These are phyloP conservation scores for Wickerhamomyces queroliae DNA, from an alignment of 805 yeast species.

Conservation along the genomic window DNA sequence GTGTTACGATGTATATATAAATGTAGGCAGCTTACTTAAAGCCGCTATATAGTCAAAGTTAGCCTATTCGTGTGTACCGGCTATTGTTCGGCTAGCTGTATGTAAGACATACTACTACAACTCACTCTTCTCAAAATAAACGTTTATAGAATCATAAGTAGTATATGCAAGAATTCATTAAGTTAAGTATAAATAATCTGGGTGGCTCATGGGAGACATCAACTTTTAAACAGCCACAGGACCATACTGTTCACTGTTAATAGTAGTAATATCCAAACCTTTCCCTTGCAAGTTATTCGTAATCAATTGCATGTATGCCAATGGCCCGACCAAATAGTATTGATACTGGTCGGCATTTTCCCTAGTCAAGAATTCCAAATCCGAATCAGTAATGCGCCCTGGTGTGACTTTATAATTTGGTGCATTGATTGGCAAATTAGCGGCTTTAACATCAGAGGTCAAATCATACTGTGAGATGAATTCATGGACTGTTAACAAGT, in stretches of 20 bases:
- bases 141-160: no score
- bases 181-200: no score
- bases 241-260: slow-evolving; percentile 21
- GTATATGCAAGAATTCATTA: no score
- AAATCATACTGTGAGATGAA: slow-evolving; percentile 8
- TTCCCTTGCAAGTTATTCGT: slow-evolving; percentile 1
- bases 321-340: slow-evolving; percentile 21
- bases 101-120: no score
- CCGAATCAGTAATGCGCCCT: slow-evolving; percentile 5
- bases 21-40: no score
- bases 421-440: neutral
- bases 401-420: slow-evolving; percentile 3
- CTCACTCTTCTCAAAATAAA: no score
- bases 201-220: no score
- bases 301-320: slow-evolving; percentile 11
- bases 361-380: slow-evolving; percentile 5
- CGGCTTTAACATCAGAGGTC: neutral
- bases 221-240: slow-evolving; percentile 8
- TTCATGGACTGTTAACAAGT: slow-evolving; percentile 7
- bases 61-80: no score
- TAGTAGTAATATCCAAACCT: slow-evolving; percentile 7
- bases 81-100: no score
- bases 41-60: no score
- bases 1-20: no score
- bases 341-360: slow-evolving; percentile 6